These are phyloP conservation scores for Teratosphaeria gauchensis DNA, from an alignment of 2,329 filamentous ascomycete genomes.

Conservation along the genomic window DNA sequence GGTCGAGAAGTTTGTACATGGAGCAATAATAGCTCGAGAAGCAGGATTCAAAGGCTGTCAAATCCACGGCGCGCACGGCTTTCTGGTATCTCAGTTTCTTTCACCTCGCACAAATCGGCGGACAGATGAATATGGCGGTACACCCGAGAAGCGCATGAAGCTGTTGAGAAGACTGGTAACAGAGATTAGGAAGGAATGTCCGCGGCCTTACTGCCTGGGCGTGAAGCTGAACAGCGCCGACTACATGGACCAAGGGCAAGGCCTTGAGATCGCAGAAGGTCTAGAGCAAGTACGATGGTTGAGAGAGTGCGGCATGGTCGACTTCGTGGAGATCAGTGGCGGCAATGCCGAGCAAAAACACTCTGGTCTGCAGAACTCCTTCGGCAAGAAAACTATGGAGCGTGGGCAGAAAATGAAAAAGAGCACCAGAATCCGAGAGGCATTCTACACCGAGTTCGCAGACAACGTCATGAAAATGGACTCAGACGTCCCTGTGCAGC, in stretches of 20 bases:
- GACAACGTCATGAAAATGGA: constrained; percentile 20
- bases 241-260: constrained; percentile 24
- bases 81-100: constrained; percentile 36
- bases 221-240: constrained; percentile 46
- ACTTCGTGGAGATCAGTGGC: constrained; percentile 61
- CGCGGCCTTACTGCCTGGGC: constrained; percentile 35
- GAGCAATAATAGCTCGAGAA: constrained; percentile 41
- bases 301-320: constrained; percentile 39
- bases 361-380: constrained; percentile 13
- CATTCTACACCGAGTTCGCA: constrained; percentile 59
- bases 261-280: constrained; percentile 36
- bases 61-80: constrained; percentile 42
- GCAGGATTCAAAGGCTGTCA: constrained; percentile 46
- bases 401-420: constrained; percentile 13
- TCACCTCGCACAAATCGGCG: constrained; percentile 37
- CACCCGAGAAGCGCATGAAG: constrained; percentile 35
- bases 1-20: constrained; percentile 43
- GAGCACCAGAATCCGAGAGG: constrained; percentile 47
- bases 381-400: constrained; percentile 28
- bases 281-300: constrained; percentile 50
- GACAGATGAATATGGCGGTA: constrained; percentile 40
- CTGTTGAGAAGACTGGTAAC: constrained; percentile 38
- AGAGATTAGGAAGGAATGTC: constrained; percentile 33
- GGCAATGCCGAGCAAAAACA: constrained; percentile 33
- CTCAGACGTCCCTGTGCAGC: constrained; percentile 22